A percentile compares a stretch with the other conserved stretches of the same genome.
These are phyloP conservation scores for Paramecium caudatum DNA, from an alignment of 73 alveolate species.

Conservation along the genomic window DNA sequence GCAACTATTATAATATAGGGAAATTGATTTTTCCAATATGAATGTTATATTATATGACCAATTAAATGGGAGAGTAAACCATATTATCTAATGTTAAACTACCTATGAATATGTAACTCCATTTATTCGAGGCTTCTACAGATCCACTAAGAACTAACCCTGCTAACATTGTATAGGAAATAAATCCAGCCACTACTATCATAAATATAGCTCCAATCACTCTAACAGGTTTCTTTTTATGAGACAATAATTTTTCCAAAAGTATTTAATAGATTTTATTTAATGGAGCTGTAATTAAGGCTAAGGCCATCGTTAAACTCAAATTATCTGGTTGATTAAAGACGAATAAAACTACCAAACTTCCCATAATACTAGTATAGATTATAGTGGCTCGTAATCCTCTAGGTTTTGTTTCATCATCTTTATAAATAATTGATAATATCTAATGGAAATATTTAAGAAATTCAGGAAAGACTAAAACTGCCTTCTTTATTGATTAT, in stretches of 20 bases:
- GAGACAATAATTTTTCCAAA: constrained; percentile 30
- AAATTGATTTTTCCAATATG: constrained; percentile 1
- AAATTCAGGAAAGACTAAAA: background rate
- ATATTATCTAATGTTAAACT: background rate
- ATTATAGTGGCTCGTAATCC: constrained; percentile 26
- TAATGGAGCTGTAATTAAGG: constrained; percentile 46
- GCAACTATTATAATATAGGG: background rate
- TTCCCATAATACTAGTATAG: constrained; percentile 34
- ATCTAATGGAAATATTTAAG: constrained; percentile 23
- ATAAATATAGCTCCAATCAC: background rate
- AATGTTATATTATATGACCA: background rate
- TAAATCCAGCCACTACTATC: background rate
- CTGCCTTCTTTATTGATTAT: too few species aligned
- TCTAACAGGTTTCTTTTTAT: constrained; percentile 24
- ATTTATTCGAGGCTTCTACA: background rate
- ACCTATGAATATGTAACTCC: background rate
- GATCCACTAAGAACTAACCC: background rate
- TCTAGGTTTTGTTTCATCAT: constrained; percentile 8
- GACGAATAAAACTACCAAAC: constrained; percentile 23
- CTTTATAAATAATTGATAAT: background rate
- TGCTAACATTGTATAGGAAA: constrained; percentile 48
- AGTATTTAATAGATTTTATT: constrained; percentile 18
- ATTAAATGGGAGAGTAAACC: background rate
- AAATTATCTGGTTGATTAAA: background rate
- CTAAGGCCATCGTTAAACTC: background rate